These are phyloP conservation scores for Phytophthora rubi DNA, from an alignment of 352 stramenopile species.

Conservation along the genomic window DNA sequence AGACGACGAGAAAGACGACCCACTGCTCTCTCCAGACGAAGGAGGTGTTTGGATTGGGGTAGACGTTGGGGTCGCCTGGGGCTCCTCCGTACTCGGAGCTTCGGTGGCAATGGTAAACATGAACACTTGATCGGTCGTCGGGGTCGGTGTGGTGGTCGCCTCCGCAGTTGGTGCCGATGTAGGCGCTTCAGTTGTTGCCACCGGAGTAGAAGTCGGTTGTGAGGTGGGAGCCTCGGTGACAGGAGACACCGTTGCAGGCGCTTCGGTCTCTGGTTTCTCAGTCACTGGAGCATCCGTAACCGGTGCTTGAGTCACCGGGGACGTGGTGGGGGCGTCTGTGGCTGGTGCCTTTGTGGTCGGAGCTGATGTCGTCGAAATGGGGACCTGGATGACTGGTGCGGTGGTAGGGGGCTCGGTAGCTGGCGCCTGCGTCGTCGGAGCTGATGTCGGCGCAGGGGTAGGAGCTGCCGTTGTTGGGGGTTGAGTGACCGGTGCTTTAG, in stretches of 20 bases:
- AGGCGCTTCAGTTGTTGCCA: constrained; percentile 9
- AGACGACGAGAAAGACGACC: constrained; percentile 13
- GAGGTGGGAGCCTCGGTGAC: constrained; percentile 3
- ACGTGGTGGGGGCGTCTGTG: no score
- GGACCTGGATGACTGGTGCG: background rate
- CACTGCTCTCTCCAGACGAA: constrained; percentile 14
- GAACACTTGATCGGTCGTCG: constrained; percentile 8
- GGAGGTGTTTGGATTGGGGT: constrained; percentile 3
- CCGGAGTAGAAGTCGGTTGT: constrained; percentile 5
- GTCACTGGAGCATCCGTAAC: background rate
- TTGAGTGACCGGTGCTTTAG: constrained; percentile 23
- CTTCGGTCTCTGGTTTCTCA: background rate
- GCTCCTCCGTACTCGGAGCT: background rate
- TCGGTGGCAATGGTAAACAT: constrained; percentile 10
- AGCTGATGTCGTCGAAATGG: no score
- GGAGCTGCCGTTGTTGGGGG: constrained; percentile 19
- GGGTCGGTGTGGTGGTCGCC: constrained; percentile 4
- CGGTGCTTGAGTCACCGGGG: no score
- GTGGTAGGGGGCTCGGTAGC: background rate
- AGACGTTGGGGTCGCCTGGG: background rate
- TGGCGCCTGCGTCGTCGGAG: background rate
- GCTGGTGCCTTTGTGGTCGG: no score
- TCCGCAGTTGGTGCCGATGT: constrained; percentile 12
- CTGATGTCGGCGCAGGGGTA: background rate
- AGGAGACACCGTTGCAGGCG: background rate